Conservation (phyloP, 1,139 yeast genomes). For the Debaryomyces fabryi region DNA sequence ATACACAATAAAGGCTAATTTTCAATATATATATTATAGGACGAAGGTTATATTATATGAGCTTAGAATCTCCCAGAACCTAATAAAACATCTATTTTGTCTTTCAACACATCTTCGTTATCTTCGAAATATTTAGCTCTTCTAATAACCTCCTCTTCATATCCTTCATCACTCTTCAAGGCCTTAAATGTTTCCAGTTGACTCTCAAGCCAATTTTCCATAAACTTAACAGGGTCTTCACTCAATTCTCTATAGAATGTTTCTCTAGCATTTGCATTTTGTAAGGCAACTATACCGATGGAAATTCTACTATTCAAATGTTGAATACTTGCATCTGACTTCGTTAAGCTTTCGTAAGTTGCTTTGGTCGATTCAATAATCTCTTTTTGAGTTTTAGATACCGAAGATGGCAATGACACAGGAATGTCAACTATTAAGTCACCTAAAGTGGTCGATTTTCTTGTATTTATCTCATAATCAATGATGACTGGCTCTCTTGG, state of each 20-base stretch:
- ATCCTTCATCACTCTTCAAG: constrained; percentile 83
- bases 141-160: constrained; percentile 88
- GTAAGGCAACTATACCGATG: constrained; percentile 65
- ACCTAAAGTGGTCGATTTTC: constrained; percentile 77
- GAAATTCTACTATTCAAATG: constrained; percentile 63
- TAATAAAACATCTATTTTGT: constrained; percentile 74
- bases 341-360: constrained; percentile 42
- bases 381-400: constrained; percentile 42
- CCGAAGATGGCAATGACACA: constrained; percentile 55
- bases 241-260: constrained; percentile 72
- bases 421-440: constrained; percentile 78
- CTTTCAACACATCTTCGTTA: constrained; percentile 63
- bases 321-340: constrained; percentile 53
- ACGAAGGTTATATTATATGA: too few relatives aligned
- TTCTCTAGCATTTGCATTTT: constrained; percentile 53
- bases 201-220: constrained; percentile 71
- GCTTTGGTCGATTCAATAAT: constrained; percentile 41
- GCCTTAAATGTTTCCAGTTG: constrained; percentile 78
- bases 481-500: constrained; percentile 81
- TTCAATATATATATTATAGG: constrained; percentile 4
- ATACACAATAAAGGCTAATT: background rate
- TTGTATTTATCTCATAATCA: constrained; percentile 75
- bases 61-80: constrained; percentile 33
- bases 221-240: constrained; percentile 74
- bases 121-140: constrained; percentile 79